phyloP scores from a whole-genome alignment of 73 alveolate genomes.

The Symbiodinium natans region DNA sequence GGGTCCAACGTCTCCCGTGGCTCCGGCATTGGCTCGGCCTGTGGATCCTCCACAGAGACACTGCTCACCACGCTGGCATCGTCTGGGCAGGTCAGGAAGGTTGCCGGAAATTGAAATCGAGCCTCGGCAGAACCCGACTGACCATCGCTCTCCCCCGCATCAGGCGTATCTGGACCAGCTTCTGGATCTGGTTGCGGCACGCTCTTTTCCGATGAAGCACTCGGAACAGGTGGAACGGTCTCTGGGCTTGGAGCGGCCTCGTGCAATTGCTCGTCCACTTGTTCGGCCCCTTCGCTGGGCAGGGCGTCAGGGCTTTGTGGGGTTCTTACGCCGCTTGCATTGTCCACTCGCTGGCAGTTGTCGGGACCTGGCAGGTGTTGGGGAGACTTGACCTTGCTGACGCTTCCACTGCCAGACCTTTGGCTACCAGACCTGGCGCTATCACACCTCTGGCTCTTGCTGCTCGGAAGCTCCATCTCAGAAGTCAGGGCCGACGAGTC shows the following conservation, averaged over 20 bases:
- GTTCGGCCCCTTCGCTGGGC: background rate
- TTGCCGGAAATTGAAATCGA: background rate
- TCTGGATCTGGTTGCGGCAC: background rate
- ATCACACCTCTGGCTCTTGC: no score
- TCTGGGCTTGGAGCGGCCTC: background rate
- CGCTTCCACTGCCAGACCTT: no score
- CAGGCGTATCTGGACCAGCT: background rate
- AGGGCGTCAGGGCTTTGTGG: no score
- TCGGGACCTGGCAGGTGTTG: no score
- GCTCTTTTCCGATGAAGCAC: background rate
- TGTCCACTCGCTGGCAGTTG: no score
- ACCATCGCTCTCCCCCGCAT: background rate
- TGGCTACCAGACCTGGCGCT: no score
- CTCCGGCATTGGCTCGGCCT: background rate
- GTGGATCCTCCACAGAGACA: background rate
- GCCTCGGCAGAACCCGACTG: background rate
- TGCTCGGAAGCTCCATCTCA: no score
- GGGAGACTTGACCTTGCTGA: no score
- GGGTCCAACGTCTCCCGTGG: background rate
- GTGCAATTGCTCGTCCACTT: background rate
- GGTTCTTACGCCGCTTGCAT: no score
- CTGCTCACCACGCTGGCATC: background rate
- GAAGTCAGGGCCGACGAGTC: no score
- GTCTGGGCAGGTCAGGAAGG: background rate
- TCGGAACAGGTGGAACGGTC: background rate